Evolutionary conservation across 2,329 filamentous ascomycete species (phyloP), one percentile per base, ranked within the genome.

Genomic region (Rhynchosporium graminicola): DNA sequence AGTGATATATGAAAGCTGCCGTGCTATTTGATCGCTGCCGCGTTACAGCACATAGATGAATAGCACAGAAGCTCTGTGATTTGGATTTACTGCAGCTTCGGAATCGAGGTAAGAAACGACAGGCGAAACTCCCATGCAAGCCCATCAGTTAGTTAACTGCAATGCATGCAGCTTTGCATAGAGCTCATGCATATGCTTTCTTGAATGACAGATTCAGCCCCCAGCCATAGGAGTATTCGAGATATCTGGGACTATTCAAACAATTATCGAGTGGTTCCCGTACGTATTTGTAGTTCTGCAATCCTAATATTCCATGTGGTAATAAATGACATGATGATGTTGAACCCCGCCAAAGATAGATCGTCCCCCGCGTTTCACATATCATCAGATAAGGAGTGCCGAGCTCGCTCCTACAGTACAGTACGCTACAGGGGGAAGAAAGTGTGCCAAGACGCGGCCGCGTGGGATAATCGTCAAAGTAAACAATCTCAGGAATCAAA

Each of bases 371-470:
- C 62, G 59, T 40, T 58, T 36, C 26, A 36, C 33, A 5, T 2
- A 1, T 10, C 6, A 36, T 28, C 51, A 20, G 59, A 57, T 57
- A 59, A 50, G 57, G 57, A 54, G 43, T 26, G 43, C 43, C n/a
- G 20, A 20, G 43, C 43, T 26, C 20, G 43, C n/a, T 46, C n/a
- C 20, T 20, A 10, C 43, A 26, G 36, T 20, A 10, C 43, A 26
- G 36, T 36, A 36, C 33, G 33, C 46, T 33, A 52, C 28, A 38
- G 28, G 7, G 29, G n/a, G 60, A 51, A 57, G 52, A 60, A 47
- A 47, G 57, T 59, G 46, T 26, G 58, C 58, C 55, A 60, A 47
- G 43, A 51, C 10, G 55, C 62, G 62, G 59, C 59, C 62, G 62
- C 54, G 46, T 43, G 20, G 42, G 58, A 51, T 57, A 36, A 36